These are phyloP conservation scores for Cystofilobasidium capitatum DNA, from an alignment of 768 basidiomycete species.

Conservation along the genomic window DNA sequence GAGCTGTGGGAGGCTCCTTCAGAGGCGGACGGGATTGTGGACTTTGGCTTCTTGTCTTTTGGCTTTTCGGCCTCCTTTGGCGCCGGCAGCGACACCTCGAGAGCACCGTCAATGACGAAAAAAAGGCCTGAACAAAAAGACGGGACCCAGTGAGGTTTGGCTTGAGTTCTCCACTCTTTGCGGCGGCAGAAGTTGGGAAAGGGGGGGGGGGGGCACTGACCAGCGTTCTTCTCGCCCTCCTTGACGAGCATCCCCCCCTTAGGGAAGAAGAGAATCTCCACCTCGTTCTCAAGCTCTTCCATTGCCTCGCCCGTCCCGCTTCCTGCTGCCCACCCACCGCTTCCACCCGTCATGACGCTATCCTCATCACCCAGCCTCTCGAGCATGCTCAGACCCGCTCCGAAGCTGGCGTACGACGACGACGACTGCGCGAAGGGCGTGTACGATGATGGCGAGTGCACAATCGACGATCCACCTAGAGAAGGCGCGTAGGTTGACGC, in stretches of 20 bases:
- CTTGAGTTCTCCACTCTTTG: no score
- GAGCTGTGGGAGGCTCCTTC: neutral
- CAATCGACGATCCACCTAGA: neutral
- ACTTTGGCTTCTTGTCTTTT: slow-evolving; percentile 1
- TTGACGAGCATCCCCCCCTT: slow-evolving; percentile 76
- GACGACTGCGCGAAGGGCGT: slow-evolving; percentile 13
- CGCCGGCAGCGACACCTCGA: slow-evolving; percentile 50
- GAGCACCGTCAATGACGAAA: slow-evolving; percentile 90
- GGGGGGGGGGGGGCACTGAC: slow-evolving; percentile 39
- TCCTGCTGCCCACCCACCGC: slow-evolving; percentile 41
- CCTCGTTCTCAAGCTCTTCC: slow-evolving; percentile 84
- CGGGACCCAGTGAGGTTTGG: neutral
- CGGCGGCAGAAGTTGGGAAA: neutral
- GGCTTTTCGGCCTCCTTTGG: neutral
- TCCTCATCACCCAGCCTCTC: slow-evolving; percentile 35
- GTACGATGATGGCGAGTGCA: slow-evolving; percentile 29
- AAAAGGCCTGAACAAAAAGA: slow-evolving; percentile 53
- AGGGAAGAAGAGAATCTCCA: slow-evolving; percentile 87
- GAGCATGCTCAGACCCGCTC: slow-evolving; percentile 34
- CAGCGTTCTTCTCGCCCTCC: slow-evolving; percentile 81
- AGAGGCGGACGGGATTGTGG: neutral
- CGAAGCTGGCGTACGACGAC: slow-evolving; percentile 36
- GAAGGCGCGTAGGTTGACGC: slow-evolving; percentile 3
- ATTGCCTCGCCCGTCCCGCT: slow-evolving; percentile 46
- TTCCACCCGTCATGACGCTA: slow-evolving; percentile 48